phyloP scores from a whole-genome alignment of 768 basidiomycete species.

The Suillus bovinus region DNA sequence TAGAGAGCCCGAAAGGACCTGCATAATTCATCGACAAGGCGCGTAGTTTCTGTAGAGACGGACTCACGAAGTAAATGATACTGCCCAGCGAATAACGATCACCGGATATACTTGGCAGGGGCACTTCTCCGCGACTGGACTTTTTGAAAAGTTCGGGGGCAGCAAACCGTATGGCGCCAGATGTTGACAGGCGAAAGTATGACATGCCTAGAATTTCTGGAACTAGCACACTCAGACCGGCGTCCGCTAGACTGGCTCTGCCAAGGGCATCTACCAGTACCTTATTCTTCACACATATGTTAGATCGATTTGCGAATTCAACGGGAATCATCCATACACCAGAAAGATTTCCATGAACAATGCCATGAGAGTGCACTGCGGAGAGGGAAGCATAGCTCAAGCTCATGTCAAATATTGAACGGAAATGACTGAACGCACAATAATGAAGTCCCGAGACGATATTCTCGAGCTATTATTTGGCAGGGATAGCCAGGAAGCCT shows the following conservation, averaged over 20 bases:
- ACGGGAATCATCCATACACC: background rate
- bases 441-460: conserved; percentile 8
- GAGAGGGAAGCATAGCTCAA: background rate
- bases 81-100: conserved; percentile 45
- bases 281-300: background rate
- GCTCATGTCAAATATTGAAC: background rate
- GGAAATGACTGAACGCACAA: background rate
- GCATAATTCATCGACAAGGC: background rate
- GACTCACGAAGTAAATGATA: conserved; percentile 8
- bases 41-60: background rate
- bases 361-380: conserved; percentile 2
- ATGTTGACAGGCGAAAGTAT: conserved; percentile 29
- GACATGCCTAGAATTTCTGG: conserved; percentile 33
- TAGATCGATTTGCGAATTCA: background rate
- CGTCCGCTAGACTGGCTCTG: conserved; percentile 42
- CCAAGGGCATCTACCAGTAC: conserved; percentile 5
- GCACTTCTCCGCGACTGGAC: background rate
- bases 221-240: conserved; percentile 42
- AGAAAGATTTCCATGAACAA: conserved; percentile 1
- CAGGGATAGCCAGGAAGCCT: background rate
- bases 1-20: conserved; percentile 8
- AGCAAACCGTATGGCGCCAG: conserved; percentile 8
- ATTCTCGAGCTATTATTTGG: conserved; percentile 1
- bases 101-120: conserved; percentile 25
- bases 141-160: conserved; percentile 10